phyloP scores from a whole-genome alignment of 2,329 filamentous ascomycete species.

The Neofusicoccum umdonicola region DNA sequence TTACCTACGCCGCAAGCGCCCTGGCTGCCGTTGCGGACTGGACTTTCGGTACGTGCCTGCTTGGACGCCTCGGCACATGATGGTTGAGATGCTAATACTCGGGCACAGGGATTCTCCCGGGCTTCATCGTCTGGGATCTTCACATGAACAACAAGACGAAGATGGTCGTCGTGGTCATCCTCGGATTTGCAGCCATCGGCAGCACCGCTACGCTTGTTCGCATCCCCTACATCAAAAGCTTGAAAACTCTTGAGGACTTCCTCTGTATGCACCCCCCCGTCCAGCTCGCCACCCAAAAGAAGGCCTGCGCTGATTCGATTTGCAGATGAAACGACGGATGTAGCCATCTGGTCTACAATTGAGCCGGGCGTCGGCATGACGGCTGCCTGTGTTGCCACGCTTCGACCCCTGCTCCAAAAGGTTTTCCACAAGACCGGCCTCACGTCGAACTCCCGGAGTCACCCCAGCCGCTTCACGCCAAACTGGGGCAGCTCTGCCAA shows the following conservation, averaged over 20 bases:
- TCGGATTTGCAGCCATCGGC: slow-evolving; percentile 51
- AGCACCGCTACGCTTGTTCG: slow-evolving; percentile 52
- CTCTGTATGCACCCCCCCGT: slow-evolving; percentile 29
- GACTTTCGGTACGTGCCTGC: slow-evolving; percentile 22
- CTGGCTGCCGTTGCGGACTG: slow-evolving; percentile 34
- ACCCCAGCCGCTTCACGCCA: slow-evolving; percentile 2
- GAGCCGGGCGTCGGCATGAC: slow-evolving; percentile 40
- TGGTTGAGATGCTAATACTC: background rate
- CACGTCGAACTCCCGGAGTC: slow-evolving; percentile 20
- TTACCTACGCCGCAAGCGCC: slow-evolving; percentile 44
- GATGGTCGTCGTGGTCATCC: slow-evolving; percentile 50
- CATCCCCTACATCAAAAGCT: slow-evolving; percentile 41
- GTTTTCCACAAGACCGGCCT: slow-evolving; percentile 26
- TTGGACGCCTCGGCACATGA: background rate
- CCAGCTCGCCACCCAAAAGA: background rate
- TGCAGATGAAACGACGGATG: slow-evolving; percentile 11
- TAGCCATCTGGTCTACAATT: slow-evolving; percentile 27
- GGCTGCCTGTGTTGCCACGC: slow-evolving; percentile 49
- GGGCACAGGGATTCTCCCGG: slow-evolving; percentile 29
- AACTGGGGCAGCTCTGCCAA: slow-evolving; percentile 9
- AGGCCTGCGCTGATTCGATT: background rate
- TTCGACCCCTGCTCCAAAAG: slow-evolving; percentile 47
- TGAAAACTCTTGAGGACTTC: slow-evolving; percentile 42
- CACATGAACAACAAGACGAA: slow-evolving; percentile 56
- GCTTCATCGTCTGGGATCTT: slow-evolving; percentile 55